Conservation (phyloP, 768 basidiomycete genomes). For the Lanmaoa pseudosensibilis region DNA sequence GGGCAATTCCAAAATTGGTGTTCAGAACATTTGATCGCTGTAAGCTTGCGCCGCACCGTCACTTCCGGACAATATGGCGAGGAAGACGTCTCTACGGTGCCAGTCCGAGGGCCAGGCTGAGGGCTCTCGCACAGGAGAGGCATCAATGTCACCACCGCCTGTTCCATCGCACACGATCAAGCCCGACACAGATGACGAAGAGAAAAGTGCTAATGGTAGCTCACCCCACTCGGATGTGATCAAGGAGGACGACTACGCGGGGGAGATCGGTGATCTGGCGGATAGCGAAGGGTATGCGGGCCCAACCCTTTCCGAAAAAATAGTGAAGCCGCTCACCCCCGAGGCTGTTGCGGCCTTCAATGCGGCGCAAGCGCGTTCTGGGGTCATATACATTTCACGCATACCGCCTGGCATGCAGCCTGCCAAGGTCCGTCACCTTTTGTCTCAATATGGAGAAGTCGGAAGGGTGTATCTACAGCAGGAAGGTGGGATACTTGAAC, state of each 20-base stretch:
- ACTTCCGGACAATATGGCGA: slow-evolving; percentile 3
- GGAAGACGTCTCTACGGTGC: neutral
- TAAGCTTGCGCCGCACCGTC: neutral
- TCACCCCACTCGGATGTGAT: slow-evolving; percentile 6
- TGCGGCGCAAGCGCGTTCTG: slow-evolving; percentile 70
- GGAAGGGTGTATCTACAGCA: slow-evolving; percentile 92
- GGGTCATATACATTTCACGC: slow-evolving; percentile 91
- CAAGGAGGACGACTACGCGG: slow-evolving; percentile 29
- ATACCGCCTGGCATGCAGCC: slow-evolving; percentile 99
- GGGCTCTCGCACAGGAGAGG: neutral
- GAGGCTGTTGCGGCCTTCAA: slow-evolving; percentile 77
- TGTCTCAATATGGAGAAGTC: slow-evolving; percentile 86
- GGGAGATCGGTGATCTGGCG: slow-evolving; percentile 39
- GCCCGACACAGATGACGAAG: neutral
- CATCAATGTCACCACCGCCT: neutral
- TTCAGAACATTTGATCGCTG: neutral
- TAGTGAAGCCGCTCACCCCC: slow-evolving; percentile 69
- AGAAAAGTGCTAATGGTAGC: neutral
- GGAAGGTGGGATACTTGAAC: slow-evolving; percentile 60
- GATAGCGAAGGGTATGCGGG: slow-evolving; percentile 59
- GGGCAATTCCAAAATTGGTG: slow-evolving; percentile 11
- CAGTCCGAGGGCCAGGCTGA: neutral
- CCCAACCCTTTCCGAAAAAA: slow-evolving; percentile 40
- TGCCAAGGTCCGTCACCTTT: slow-evolving; percentile 89
- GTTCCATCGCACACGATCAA: neutral